Evolutionary conservation across 805 yeast genomes (phyloP).

Genomic region (Kodamaea leandrae): DNA sequence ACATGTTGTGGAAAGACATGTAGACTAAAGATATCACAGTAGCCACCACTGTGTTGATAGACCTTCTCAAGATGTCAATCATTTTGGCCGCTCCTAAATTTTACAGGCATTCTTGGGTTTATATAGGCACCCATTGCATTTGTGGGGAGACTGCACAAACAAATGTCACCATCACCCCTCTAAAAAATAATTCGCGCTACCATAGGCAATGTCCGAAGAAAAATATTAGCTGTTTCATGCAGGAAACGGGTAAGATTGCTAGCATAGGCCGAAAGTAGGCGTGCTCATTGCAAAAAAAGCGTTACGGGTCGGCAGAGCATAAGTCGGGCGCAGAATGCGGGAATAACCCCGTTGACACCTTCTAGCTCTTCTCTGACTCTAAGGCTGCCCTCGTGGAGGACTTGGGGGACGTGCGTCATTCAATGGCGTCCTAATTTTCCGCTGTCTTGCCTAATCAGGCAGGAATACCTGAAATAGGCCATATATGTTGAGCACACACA

Average conservation of each 20-base stretch:
- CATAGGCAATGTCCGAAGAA: not conserved
- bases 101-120: not conserved
- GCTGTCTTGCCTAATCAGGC: not conserved
- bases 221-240: too few species aligned
- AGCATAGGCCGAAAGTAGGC: not conserved
- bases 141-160: slow-evolving; percentile 2
- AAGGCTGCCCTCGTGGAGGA: too few species aligned
- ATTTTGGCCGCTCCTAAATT: not conserved
- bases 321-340: not conserved
- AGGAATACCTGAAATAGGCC: slow-evolving; percentile 1
- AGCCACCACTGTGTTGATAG: slow-evolving; percentile 9
- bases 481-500: not conserved
- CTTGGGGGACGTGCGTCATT: too few species aligned
- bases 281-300: not conserved
- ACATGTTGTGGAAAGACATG: slow-evolving; percentile 9
- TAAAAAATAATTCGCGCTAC: slow-evolving; percentile 2
- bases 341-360: too few species aligned
- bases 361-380: too few species aligned
- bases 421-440: too few species aligned
- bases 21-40: slow-evolving; percentile 6
- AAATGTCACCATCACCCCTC: not conserved
- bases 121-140: not conserved
- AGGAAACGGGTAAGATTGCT: not conserved
- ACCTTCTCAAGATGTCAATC: slow-evolving; percentile 3
- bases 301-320: too few species aligned